phyloP scores from a whole-genome alignment of 768 basidiomycete species.

The Lentinula raphanica region DNA sequence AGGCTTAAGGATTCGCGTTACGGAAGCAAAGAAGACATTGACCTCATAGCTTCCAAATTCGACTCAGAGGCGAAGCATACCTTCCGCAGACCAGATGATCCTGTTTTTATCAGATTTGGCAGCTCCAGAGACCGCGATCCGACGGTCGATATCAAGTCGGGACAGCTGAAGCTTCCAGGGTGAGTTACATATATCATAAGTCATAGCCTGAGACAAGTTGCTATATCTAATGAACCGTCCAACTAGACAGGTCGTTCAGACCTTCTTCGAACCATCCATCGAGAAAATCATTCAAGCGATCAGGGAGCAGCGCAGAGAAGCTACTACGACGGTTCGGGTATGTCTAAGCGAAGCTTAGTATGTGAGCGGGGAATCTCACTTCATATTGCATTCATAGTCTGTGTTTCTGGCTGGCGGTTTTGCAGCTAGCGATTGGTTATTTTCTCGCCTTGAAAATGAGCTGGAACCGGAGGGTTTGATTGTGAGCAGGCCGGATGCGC shows the following conservation, averaged over 20 bases:
- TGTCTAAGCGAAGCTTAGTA: too few relatives aligned
- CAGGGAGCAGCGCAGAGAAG: conserved; percentile 22
- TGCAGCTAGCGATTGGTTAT: conserved; percentile 46
- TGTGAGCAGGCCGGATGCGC: conserved; percentile 39
- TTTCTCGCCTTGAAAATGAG: conserved; percentile 31
- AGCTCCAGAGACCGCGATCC: conserved; percentile 33
- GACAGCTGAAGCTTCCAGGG: conserved; percentile 35
- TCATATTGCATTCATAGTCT: conserved; percentile 10
- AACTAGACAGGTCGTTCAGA: conserved; percentile 22
- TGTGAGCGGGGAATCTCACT: too few relatives aligned
- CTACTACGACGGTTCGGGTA: conserved; percentile 26
- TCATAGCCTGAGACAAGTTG: neutral
- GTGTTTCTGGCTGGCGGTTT: conserved; percentile 52
- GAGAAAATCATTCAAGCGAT: conserved; percentile 32
- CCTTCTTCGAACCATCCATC: conserved; percentile 41
- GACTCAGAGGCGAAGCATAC: conserved; percentile 37
- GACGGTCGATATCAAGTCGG: conserved; percentile 30
- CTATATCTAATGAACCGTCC: neutral
- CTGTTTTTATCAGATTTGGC: conserved; percentile 38
- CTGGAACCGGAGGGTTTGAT: conserved; percentile 29
- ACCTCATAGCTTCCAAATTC: conserved; percentile 20
- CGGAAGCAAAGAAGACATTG: conserved; percentile 26
- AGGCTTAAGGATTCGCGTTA: neutral
- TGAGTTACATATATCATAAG: conserved; percentile 10
- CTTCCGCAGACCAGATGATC: conserved; percentile 32